phyloP scores from a whole-genome alignment of 1,284 basidiomycete species.

The Ganoderma sinense region DNA sequence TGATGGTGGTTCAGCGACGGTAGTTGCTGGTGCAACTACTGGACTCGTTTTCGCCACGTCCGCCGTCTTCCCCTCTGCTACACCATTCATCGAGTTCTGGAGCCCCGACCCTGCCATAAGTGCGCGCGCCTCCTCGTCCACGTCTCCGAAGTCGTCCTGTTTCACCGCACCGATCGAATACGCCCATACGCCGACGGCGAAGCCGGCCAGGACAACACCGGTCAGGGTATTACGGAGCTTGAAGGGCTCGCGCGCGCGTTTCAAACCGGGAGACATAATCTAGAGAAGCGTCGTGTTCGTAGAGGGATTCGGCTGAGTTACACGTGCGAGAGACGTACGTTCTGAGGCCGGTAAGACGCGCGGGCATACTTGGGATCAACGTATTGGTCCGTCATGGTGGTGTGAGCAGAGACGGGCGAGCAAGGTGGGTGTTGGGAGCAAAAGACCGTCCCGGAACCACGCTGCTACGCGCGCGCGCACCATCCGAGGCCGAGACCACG shows the following conservation, averaged over 20 bases:
- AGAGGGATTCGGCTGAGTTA: background rate
- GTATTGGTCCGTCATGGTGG: conserved; percentile 44
- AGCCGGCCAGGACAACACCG: conserved; percentile 75
- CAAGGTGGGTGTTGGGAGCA: conserved; percentile 1
- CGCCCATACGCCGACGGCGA: conserved; percentile 87
- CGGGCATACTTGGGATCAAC: conserved; percentile 43
- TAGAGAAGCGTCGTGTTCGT: conserved; percentile 39
- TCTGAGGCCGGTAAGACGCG: conserved; percentile 49
- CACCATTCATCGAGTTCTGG: conserved; percentile 36
- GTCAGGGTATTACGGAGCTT: conserved; percentile 82
- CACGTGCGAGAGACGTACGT: conserved; percentile 39
- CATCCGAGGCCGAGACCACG: conserved; percentile 1
- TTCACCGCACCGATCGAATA: conserved; percentile 95
- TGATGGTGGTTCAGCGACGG: conserved; percentile 6
- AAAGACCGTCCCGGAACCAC: background rate
- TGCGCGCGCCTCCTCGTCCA: conserved; percentile 77
- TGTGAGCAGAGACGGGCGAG: background rate
- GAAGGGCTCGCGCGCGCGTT: conserved; percentile 89
- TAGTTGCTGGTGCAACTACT: background rate
- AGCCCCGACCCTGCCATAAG: conserved; percentile 50
- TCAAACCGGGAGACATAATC: conserved; percentile 87
- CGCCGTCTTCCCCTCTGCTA: conserved; percentile 26
- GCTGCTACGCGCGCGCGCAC: background rate
- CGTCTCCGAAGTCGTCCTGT: conserved; percentile 90
- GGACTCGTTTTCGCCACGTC: conserved; percentile 12